phyloP scores from a whole-genome alignment of 2,329 filamentous ascomycete genomes.

The Daldinia sp. region DNA sequence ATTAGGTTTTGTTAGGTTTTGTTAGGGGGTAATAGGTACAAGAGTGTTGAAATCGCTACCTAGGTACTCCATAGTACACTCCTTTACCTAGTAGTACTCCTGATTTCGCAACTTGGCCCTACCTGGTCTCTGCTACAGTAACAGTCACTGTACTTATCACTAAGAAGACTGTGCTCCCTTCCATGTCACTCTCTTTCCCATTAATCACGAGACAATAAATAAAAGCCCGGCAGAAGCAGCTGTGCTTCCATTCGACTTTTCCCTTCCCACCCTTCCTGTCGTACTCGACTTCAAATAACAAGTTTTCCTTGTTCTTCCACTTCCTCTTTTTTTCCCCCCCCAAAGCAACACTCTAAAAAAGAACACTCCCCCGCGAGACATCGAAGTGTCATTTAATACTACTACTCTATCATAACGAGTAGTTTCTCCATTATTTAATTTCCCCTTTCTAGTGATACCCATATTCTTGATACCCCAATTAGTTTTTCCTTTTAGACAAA shows the following conservation, averaged over 20 bases:
- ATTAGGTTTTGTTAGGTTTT: no score
- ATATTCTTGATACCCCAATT: slow-evolving; percentile 50
- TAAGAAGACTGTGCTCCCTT: slow-evolving; percentile 33
- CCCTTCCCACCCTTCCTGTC: slow-evolving; percentile 43
- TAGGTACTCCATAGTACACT: slow-evolving; percentile 16
- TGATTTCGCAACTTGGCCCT: slow-evolving; percentile 22
- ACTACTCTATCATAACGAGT: slow-evolving; percentile 25
- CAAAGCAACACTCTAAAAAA: slow-evolving; percentile 24
- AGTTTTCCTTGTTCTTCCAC: slow-evolving; percentile 40
- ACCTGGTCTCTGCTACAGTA: slow-evolving; percentile 16
- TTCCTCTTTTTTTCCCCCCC: no score
- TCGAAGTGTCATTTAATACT: slow-evolving; percentile 36
- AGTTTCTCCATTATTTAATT: slow-evolving; percentile 45
- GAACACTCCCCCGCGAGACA: slow-evolving; percentile 29
- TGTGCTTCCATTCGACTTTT: slow-evolving; percentile 36
- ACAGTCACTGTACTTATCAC: slow-evolving; percentile 18
- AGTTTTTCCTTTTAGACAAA: slow-evolving; percentile 49
- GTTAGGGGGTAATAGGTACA: no score
- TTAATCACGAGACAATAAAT: slow-evolving; percentile 49
- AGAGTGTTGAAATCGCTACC: not conserved
- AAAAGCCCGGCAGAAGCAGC: slow-evolving; percentile 45
- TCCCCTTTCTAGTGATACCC: slow-evolving; percentile 62
- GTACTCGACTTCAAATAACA: slow-evolving; percentile 40
- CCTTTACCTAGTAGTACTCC: no score
- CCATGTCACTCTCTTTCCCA: slow-evolving; percentile 38